These are phyloP conservation scores for Boletus patriciae DNA, from an alignment of 768 basidiomycete genomes.

Conservation along the genomic window DNA sequence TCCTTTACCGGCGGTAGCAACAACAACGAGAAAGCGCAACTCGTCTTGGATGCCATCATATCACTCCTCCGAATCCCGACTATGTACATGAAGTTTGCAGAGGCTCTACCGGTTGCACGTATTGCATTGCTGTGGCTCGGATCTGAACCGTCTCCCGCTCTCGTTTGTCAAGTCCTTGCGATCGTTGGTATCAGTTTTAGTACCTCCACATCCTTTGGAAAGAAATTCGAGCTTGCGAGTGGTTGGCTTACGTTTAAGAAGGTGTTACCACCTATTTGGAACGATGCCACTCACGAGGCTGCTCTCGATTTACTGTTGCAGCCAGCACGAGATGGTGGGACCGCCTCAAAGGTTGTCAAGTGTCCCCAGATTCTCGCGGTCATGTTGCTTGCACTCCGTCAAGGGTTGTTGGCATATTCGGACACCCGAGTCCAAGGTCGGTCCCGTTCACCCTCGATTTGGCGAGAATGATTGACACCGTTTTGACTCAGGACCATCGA, in stretches of 20 bases:
- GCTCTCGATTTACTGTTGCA: slow-evolving; percentile 73
- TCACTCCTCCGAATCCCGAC: slow-evolving; percentile 56
- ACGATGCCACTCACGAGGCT: slow-evolving; percentile 59
- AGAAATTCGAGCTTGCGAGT: slow-evolving; percentile 82
- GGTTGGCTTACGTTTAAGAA: slow-evolving; percentile 79
- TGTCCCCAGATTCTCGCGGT: slow-evolving; percentile 74
- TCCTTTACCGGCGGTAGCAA: slow-evolving; percentile 19
- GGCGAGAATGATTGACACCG: background rate
- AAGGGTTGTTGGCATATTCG: slow-evolving; percentile 44
- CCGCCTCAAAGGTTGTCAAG: slow-evolving; percentile 34
- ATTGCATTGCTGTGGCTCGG: slow-evolving; percentile 80
- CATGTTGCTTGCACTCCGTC: slow-evolving; percentile 67
- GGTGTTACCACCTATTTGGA: slow-evolving; percentile 70
- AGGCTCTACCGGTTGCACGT: slow-evolving; percentile 73
- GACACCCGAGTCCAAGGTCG: slow-evolving; percentile 21
- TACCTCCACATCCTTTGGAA: slow-evolving; percentile 60
- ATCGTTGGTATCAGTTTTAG: slow-evolving; percentile 58
- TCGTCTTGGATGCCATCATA: slow-evolving; percentile 64
- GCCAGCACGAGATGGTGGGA: slow-evolving; percentile 17
- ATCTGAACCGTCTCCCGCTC: slow-evolving; percentile 60
- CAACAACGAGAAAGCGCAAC: slow-evolving; percentile 59
- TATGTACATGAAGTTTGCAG: slow-evolving; percentile 68
- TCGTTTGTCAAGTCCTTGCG: slow-evolving; percentile 58
- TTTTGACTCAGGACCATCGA: slow-evolving; percentile 23
- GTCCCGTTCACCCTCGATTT: background rate